Conservation (phyloP, 148 eudicot genomes). For the Chenopodium formosanum region DNA sequence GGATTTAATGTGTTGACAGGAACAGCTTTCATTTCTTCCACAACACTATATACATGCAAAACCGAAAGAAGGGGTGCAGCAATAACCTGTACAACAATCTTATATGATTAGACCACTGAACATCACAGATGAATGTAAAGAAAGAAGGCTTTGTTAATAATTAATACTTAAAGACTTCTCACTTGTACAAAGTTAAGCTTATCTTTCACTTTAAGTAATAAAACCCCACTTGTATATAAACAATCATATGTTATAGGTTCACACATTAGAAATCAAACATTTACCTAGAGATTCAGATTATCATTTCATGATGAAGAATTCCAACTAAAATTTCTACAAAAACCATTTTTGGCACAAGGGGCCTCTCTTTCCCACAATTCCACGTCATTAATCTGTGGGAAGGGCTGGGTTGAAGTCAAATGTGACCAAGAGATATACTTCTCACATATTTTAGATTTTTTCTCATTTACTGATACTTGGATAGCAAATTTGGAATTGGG, state of each 20-base stretch:
- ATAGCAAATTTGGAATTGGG: no score
- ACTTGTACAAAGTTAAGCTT: neutral
- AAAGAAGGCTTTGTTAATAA: neutral
- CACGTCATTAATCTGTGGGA: neutral
- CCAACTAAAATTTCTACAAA: no score
- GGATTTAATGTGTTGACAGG: slow-evolving; percentile 92
- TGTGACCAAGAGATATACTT: neutral
- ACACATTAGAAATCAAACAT: neutral
- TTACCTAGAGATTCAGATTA: neutral
- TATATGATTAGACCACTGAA: neutral
- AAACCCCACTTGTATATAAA: neutral
- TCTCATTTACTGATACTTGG: no score
- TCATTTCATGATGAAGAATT: neutral
- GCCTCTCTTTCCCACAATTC: neutral
- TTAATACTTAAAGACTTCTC: no score
- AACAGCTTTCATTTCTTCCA: slow-evolving; percentile 94
- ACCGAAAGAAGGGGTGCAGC: slow-evolving; percentile 80
- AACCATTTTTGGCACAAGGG: no score
- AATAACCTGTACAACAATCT: slow-evolving; percentile 52
- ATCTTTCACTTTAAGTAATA: no score
- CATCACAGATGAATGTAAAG: neutral
- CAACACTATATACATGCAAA: slow-evolving; percentile 70
- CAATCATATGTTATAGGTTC: neutral
- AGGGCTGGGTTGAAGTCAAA: neutral
- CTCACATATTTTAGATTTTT: no score